Base-by-base conservation (phyloP, 1,284 basidiomycete genomes). In the Tetrapyrgos nigripes region DNA sequence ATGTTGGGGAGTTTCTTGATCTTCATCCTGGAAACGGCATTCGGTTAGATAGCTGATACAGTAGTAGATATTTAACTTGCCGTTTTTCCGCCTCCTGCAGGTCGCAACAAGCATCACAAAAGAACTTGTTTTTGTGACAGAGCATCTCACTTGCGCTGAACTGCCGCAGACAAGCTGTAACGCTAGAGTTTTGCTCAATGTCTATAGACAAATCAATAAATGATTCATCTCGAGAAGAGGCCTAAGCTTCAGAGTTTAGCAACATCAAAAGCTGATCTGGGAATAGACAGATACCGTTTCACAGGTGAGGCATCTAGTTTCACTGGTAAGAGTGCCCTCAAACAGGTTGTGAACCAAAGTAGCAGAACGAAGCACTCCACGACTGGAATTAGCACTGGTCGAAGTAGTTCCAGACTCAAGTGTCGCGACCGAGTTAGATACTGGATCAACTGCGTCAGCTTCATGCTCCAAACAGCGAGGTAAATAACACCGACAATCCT, bases 71-170 rank as follows among this genome's bases (percentile, higher is more conserved):
- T 52, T 9, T 14, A 40, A 75, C 87, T 63, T 61, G 93, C 94
- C 96, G 84, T 80, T 97, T 97, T 79, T 99, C 97, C 0, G 97
- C 97, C 75, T 99, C 97, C 73, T 98, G 96, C 24, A 98, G 76
- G 53, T 96, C 94, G 67, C 96, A 96, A 76, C 97, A 99, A 17
- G 90, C 87, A 75, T 99, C 97, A 73, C 97, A 99, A 75, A 96
- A 98, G 75, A 98, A 99, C 78, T 98, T 99, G 83, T 99, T 98
- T 72, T 88, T 92, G 70, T 96, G 93, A 67, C 94, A 96, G 19
- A 99, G 85, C 96, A 98, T 99, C 76, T 99, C 97, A 71, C 92
- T 94, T 40, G 96, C 95, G 68, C 94, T 97, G 73, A 99, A 99
- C 72, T 97, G 94, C 48, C 95, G 86, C 53, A 99, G 84, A 74